phyloP scores from a whole-genome alignment of 179 eudicot genomes.

The Silene coronaria region DNA sequence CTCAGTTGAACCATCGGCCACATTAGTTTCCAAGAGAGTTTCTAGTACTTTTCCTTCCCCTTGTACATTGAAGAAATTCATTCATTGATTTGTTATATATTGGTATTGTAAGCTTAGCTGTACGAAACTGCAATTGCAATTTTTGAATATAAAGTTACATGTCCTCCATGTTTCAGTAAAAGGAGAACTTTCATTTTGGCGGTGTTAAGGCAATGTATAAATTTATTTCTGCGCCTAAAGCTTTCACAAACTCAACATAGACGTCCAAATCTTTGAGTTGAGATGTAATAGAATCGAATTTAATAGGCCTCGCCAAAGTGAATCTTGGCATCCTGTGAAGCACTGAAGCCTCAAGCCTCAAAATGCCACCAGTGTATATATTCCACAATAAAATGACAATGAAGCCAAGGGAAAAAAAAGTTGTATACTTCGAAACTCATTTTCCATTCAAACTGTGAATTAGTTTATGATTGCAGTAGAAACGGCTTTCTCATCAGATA shows the following conservation, averaged over 20 bases:
- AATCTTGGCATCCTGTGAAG: too few relatives aligned
- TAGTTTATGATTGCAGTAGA: background rate
- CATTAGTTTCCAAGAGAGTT: background rate
- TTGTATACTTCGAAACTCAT: background rate
- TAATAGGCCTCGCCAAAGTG: too few relatives aligned
- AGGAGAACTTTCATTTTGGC: background rate
- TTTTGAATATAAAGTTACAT: background rate
- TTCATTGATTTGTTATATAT: slow-evolving; percentile 19
- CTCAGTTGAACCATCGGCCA: slow-evolving; percentile 22
- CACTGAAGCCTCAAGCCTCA: background rate
- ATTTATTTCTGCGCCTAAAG: too few relatives aligned
- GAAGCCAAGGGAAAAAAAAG: background rate
- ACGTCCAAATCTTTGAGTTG: too few relatives aligned
- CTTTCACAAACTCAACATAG: background rate
- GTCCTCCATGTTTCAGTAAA: background rate
- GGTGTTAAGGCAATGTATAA: too few relatives aligned
- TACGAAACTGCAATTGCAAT: slow-evolving; percentile 1
- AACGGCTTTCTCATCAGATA: background rate
- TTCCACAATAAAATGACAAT: background rate
- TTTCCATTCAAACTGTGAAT: background rate
- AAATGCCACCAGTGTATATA: background rate
- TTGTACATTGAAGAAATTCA: slow-evolving; percentile 16
- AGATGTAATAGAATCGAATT: too few relatives aligned
- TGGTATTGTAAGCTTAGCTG: slow-evolving; percentile 6
- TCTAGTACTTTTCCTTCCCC: background rate